Percentiles rank a stretch among this genome's conserved stretches.
phyloP scores from a whole-genome alignment of 345 rosid genomes.

The Iberis pinnata region DNA sequence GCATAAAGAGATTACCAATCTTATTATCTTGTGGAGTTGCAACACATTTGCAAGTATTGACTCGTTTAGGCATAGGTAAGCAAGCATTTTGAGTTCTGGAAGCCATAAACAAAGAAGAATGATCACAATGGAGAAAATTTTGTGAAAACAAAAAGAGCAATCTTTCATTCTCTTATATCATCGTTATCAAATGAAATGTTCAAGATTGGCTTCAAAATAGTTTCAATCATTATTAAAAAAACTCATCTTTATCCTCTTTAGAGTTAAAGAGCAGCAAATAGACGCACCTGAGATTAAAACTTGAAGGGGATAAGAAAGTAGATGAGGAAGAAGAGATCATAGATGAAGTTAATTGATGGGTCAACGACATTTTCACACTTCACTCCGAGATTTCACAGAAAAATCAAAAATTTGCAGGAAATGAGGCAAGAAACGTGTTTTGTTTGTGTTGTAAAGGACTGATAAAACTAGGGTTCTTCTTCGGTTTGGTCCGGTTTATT shows the following conservation, averaged over 20 bases:
- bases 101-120: not conserved
- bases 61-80: conserved; percentile 23
- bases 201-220: too few relatives aligned
- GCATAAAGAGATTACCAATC: conserved; percentile 15
- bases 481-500: too few relatives aligned
- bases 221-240: too few relatives aligned
- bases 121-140: not conserved
- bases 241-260: too few relatives aligned
- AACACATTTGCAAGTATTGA: conserved; percentile 29
- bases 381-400: too few relatives aligned
- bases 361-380: conserved; percentile 17
- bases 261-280: not conserved
- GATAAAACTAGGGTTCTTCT: too few relatives aligned
- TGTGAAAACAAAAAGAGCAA: not conserved
- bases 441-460: too few relatives aligned
- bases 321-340: conserved; percentile 32
- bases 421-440: too few relatives aligned
- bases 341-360: conserved; percentile 19
- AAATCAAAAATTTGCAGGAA: too few relatives aligned
- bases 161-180: not conserved
- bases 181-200: not conserved
- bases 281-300: conserved; percentile 25
- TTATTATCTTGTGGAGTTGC: conserved; percentile 32
- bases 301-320: conserved; percentile 23
- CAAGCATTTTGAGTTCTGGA: conserved; percentile 27